Base-by-base conservation (phyloP, 1,284 basidiomycete genomes). In the Tilletia horrida region DNA sequence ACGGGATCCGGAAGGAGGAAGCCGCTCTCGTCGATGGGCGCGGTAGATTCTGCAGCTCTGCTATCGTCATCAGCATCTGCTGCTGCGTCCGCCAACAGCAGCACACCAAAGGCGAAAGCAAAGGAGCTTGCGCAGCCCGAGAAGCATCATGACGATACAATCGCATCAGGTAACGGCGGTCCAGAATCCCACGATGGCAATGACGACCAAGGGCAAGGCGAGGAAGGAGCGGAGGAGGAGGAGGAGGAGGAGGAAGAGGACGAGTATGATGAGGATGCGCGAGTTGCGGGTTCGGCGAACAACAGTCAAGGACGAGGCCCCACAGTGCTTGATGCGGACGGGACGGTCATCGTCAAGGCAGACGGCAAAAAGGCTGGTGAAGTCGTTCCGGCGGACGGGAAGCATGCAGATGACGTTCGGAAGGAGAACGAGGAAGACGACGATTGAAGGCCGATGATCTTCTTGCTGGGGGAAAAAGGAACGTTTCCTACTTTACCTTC, bases 221-320 rank as follows among this genome's bases (percentile, higher is more conserved):
- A 48, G 7, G 45, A 48, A 23, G 6, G 16, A 48, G 45, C 3
- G 45, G 45, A 48, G 21, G 45, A 48, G 16, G 16, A 48, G 18
- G 55, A 59, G 27, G 55, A 59, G 31, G 55, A 35, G 11, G 29
- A 59, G 14, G 55, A 59, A 59, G 50, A 52, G 6, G 50, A 52
- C 1, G 50, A 52, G 11, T 21, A 52, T 3, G 50, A 55, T 7
- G 55, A 59, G 29, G 55, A 59, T 14, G 55, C 27, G 27, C 27
- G 55, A 18, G 55, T 59, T 14, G 27, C 55, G 3, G 55, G 55
- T 0, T 59, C 55, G 14, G 31, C 55, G 25, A 59, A 59, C 35
- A 29, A 25, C 29, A 59, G 55, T 40, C 29, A 35, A 8, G 29
- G 55, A 40, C 35, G 35, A 40, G 35, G 35, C 6, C 35, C 35